A percentile compares a stretch with the other conserved stretches of the same genome.
These are phyloP conservation scores for Eucalyptus virginea DNA, from an alignment of 345 rosid species.

Conservation along the genomic window DNA sequence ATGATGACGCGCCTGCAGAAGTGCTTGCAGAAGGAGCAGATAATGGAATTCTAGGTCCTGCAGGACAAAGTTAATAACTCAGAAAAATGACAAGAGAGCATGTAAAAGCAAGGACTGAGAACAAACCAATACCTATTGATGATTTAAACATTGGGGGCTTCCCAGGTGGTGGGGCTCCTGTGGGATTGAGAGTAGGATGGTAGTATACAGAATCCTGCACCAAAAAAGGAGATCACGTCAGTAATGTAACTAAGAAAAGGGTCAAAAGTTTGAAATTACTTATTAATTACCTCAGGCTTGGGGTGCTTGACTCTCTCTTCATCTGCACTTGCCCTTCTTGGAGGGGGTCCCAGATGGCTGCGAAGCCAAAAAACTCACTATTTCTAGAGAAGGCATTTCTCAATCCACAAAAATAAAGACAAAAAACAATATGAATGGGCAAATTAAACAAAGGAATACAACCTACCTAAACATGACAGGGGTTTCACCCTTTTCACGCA, in stretches of 20 bases:
- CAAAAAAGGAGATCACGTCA: background rate
- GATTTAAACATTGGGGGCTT: conserved; percentile 95
- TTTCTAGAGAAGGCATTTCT: background rate
- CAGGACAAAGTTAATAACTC: background rate
- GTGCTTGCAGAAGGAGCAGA: conserved; percentile 53
- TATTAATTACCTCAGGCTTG: conserved; percentile 66
- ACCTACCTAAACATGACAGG: conserved; percentile 95
- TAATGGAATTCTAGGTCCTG: conserved; percentile 79
- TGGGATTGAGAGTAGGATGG: conserved; percentile 93
- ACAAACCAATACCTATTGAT: conserved; percentile 45
- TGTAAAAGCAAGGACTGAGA: background rate
- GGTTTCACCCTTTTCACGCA: conserved; percentile 91
- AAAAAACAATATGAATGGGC: background rate
- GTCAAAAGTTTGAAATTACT: background rate
- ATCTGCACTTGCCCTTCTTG: conserved; percentile 66
- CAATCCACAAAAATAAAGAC: background rate
- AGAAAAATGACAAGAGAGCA: background rate
- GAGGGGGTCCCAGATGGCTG: conserved; percentile 90
- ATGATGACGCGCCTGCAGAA: conserved; percentile 51
- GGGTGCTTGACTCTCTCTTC: conserved; percentile 78
- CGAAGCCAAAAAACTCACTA: conserved; percentile 4
- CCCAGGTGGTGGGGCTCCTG: conserved; percentile 99
- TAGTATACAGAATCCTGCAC: conserved; percentile 95
- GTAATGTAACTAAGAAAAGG: background rate
- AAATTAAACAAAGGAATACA: background rate